phyloP scores from a whole-genome alignment of 495 filamentous ascomycete species.

The Oidiodendron maius region DNA sequence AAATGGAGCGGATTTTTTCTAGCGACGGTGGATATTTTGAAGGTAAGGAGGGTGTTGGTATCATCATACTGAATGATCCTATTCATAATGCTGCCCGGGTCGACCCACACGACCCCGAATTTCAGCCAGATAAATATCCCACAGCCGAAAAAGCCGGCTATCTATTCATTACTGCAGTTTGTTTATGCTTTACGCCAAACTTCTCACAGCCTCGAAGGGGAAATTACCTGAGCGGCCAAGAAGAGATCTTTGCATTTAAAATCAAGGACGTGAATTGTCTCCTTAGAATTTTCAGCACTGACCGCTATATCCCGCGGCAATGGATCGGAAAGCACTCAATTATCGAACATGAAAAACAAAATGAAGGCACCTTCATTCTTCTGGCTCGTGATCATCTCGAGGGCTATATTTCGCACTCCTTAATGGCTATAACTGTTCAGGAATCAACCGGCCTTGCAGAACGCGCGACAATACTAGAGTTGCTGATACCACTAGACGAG shows the following conservation, averaged over 20 bases:
- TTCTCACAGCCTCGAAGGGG: background rate
- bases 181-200: background rate
- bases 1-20: background rate
- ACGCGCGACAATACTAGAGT: background rate
- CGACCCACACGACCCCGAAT: background rate
- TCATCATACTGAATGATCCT: conserved; percentile 2
- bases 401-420: background rate
- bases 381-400: conserved; percentile 3
- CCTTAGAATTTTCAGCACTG: conserved; percentile 1
- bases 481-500: conserved; percentile 1
- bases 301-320: too few species aligned
- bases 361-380: background rate
- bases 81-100: background rate
- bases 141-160: conserved; percentile 1
- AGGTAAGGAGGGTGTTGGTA: background rate
- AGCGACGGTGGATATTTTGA: background rate
- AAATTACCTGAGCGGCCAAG: background rate
- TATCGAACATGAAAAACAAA: background rate
- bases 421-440: background rate
- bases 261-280: background rate
- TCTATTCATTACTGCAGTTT: conserved; percentile 3
- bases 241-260: background rate
- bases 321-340: too few species aligned
- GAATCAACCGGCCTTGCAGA: background rate
- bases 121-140: background rate